Percentiles rank a stretch among this genome's conserved stretches.
These are phyloP conservation scores for Thuidium tamariscinum DNA, from an alignment of 225 moss, liverwort and hornwort genomes.

Conservation along the genomic window DNA sequence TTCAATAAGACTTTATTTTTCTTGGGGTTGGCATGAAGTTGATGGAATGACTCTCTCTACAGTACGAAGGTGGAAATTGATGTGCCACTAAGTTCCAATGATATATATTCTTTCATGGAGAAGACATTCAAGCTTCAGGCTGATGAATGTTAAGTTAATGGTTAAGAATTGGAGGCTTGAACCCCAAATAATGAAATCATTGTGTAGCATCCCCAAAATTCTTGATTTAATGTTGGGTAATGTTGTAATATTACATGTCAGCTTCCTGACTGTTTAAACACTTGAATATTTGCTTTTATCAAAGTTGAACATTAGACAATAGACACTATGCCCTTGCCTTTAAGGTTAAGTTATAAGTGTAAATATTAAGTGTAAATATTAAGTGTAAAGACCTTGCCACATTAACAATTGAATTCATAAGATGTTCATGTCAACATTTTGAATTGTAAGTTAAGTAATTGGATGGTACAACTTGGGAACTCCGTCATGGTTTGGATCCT, in stretches of 20 bases:
- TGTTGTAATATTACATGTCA: not conserved
- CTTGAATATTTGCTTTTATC: not conserved
- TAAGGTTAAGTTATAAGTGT: not conserved
- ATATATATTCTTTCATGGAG: not conserved
- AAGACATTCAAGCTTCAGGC: not conserved
- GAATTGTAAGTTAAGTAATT: conserved; percentile 13
- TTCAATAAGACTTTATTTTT: not conserved
- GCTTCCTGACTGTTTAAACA: not conserved
- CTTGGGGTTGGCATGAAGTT: not conserved
- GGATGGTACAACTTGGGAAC: not conserved
- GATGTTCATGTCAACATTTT: conserved; percentile 16
- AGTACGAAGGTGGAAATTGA: not conserved
- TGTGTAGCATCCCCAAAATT: not conserved
- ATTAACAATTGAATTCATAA: not conserved
- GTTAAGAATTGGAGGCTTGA: not conserved
- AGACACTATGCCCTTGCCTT: not conserved
- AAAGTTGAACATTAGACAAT: not conserved
- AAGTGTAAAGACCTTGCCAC: not conserved
- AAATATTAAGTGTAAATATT: not conserved
- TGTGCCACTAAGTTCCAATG: not conserved
- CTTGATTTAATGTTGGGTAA: not conserved
- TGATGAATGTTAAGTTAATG: not conserved
- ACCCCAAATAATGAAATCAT: not conserved
- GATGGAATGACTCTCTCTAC: no score
- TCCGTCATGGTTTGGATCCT: conserved; percentile 2